Conservation (phyloP, 73 alveolate species). For the Paramecium pentaurelia region DNA sequence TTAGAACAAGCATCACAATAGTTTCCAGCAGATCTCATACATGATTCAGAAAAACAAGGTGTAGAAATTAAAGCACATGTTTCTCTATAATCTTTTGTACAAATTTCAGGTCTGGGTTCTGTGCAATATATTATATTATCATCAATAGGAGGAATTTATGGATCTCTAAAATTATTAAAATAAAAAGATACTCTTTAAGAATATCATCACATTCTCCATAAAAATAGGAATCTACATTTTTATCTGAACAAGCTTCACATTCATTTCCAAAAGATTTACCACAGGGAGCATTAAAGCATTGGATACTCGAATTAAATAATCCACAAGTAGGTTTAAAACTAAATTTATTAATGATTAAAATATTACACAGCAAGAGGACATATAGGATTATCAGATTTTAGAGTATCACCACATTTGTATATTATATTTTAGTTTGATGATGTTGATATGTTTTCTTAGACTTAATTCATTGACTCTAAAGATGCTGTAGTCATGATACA, state of each 20-base stretch:
- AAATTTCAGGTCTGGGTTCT: neutral
- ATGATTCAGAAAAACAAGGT: neutral
- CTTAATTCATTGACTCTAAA: neutral
- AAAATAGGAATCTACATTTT: neutral
- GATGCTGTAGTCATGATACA: neutral
- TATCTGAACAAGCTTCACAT: constrained; percentile 28
- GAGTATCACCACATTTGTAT: neutral
- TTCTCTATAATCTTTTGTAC: neutral
- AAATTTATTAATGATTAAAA: neutral
- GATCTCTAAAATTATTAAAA: neutral
- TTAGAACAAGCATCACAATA: neutral
- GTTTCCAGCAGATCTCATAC: neutral
- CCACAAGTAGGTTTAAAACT: constrained; percentile 48
- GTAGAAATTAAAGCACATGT: neutral
- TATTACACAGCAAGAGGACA: neutral
- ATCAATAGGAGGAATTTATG: neutral
- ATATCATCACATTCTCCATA: neutral
- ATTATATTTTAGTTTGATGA: neutral
- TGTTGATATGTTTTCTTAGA: neutral
- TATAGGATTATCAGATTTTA: neutral
- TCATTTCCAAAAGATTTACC: constrained; percentile 16
- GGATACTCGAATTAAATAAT: neutral
- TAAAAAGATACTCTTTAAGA: neutral
- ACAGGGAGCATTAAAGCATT: constrained; percentile 43
- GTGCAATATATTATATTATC: neutral